Evolutionary conservation across 306 rosid genomes (phyloP), one percentile per base, ranked within the genome.

Genomic region (Vigna hirtella): DNA sequence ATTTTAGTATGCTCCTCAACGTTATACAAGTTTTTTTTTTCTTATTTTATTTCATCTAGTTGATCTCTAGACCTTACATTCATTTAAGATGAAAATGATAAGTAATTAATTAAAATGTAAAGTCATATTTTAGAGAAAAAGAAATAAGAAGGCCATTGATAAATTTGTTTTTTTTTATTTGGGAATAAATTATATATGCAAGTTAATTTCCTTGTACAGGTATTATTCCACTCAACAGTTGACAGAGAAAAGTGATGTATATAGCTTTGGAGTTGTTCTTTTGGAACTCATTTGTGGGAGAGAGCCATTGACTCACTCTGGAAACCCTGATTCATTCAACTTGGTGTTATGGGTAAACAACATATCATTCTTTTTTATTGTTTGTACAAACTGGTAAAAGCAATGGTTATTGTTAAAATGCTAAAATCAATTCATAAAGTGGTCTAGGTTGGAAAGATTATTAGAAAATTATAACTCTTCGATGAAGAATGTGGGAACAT

Each of bases 281-380:
- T 82, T 94, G 67, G 98, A 94, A 80, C 97, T 94, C 76, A 94
- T 94, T 53, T 94, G 98, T 81, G 98, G 98, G 64, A 77, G 98
- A 86, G 97, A 94, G 80, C 97, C 98, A 28, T 72, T 94, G 84
- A 88, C 81, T 80, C 98, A 86, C 70, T 83, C 91, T 3, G 98
- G 98, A 66, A 81, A 83, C 68, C 98, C 98, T 34, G 98, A 94
- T 76, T 87, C 98, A 11, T 94, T 92, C 90, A 94, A 94, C 66
- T 85, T 94, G 86, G 98, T 94, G 72, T 81, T 94, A 88, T 94
- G 98, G 98, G 97, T 94, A 88, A 36, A 42, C 47, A 42, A 78
- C 8, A 10, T 16, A 58, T 2, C 63, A 15, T 47, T 49, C 74
- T 58, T 30, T 32, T 20, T 38, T 62, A 14, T 43, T 71, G 5